Conservation (phyloP, 2,329 filamentous ascomycete genomes). For the Penicillium brevicompactum region DNA sequence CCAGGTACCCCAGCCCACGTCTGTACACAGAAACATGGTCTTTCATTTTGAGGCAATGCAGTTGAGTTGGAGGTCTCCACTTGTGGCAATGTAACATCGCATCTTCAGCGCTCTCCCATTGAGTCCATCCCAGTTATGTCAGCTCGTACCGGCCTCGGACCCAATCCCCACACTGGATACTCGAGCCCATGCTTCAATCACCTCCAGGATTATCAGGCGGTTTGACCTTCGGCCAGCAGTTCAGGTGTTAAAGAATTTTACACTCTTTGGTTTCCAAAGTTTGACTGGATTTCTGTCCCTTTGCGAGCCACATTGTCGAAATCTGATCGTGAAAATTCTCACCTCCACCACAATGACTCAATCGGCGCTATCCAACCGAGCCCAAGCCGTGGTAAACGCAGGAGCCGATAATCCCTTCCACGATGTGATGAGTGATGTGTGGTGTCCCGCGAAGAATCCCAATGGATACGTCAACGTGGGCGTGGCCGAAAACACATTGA, state of each 20-base stretch:
- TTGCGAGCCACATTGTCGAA: not conserved
- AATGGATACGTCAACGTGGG: slow-evolving; percentile 54
- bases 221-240: too few species aligned
- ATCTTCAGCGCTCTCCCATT: not conserved
- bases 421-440: slow-evolving; percentile 51
- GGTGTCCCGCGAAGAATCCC: slow-evolving; percentile 39
- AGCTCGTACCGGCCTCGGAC: not conserved
- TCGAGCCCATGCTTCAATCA: too few species aligned
- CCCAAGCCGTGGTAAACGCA: slow-evolving; percentile 11
- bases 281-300: too few species aligned
- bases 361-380: slow-evolving; percentile 15
- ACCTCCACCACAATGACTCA: not conserved
- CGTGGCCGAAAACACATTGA: slow-evolving; percentile 56
- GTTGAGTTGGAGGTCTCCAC: too few species aligned
- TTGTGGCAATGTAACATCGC: not conserved
- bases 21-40: too few species aligned
- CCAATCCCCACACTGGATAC: not conserved
- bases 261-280: too few species aligned
- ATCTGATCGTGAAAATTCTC: not conserved
- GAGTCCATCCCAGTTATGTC: not conserved
- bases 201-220: too few species aligned
- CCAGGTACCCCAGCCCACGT: too few species aligned
- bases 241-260: too few species aligned
- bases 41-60: too few species aligned
- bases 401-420: slow-evolving; percentile 36